Percentiles rank a stretch among this genome's conserved stretches.
phyloP scores from a whole-genome alignment of 2,329 filamentous ascomycete genomes.

The Penicillium brevicompactum region DNA sequence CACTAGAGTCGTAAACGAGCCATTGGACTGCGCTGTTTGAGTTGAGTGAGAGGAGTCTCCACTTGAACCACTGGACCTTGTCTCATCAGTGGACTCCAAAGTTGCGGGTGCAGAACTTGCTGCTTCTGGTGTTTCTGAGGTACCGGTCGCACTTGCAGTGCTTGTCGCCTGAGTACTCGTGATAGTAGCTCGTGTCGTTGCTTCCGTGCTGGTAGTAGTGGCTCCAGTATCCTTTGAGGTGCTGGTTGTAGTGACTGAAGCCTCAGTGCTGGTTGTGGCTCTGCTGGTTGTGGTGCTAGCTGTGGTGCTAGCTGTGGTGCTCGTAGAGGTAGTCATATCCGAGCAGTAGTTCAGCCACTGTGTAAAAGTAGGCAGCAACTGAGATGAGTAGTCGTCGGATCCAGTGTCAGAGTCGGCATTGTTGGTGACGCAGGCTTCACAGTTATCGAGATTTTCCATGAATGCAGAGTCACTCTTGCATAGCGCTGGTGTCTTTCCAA shows the following conservation, averaged over 20 bases:
- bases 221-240: not conserved
- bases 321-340: constrained; percentile 7
- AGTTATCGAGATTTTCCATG: constrained; percentile 6
- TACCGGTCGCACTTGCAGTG: not conserved
- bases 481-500: constrained; percentile 9
- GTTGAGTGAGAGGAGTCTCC: not conserved
- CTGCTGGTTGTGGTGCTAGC: not conserved
- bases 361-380: constrained; percentile 15
- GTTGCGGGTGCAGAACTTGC: not conserved
- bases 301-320: not conserved
- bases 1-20: not conserved
- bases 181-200: not conserved
- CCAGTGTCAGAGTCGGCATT: not conserved
- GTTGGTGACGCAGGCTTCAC: constrained; percentile 8
- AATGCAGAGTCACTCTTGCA: constrained; percentile 17
- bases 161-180: not conserved
- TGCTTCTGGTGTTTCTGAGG: not conserved
- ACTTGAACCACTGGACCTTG: not conserved
- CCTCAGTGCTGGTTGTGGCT: no score
- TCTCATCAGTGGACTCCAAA: not conserved
- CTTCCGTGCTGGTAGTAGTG: not conserved
- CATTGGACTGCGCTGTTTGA: not conserved
- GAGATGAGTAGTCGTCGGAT: constrained; percentile 8
- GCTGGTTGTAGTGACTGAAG: not conserved
- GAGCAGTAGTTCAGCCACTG: constrained; percentile 20